Conservation (phyloP, 352 stramenopile genomes). For the Globisporangium cylindrosporum region DNA sequence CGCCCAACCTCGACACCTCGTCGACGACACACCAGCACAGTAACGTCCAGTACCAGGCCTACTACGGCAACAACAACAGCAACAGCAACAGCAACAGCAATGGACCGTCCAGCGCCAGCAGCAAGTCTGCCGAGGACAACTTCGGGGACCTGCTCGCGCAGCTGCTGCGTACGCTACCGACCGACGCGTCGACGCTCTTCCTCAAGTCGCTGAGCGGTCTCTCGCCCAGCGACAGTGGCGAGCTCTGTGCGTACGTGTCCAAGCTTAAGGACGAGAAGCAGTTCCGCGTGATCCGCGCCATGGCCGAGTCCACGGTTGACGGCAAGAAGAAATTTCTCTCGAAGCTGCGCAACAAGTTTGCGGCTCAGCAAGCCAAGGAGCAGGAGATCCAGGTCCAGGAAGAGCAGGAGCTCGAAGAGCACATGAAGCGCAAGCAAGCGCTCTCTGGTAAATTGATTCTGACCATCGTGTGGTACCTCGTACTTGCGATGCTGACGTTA, state of each 20-base stretch:
- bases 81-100: not conserved
- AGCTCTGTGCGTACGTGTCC: slow-evolving; percentile 74
- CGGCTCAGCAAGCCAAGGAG: slow-evolving; percentile 57
- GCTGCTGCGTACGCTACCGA: slow-evolving; percentile 68
- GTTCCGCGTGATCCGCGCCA: slow-evolving; percentile 83
- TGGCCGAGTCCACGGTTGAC: slow-evolving; percentile 73
- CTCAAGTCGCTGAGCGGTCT: slow-evolving; percentile 74
- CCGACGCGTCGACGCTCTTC: slow-evolving; percentile 68
- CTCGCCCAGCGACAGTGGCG: slow-evolving; percentile 64
- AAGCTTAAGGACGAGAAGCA: slow-evolving; percentile 79
- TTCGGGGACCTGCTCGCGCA: slow-evolving; percentile 80
- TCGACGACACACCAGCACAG: not conserved
- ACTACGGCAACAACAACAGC: not conserved
- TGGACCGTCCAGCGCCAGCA: not conserved
- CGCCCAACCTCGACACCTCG: slow-evolving; percentile 3
- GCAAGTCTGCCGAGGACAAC: slow-evolving; percentile 11
- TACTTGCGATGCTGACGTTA: not conserved
- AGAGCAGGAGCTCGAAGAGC: slow-evolving; percentile 59
- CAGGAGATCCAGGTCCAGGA: slow-evolving; percentile 45
- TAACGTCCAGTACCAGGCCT: not conserved
- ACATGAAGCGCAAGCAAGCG: slow-evolving; percentile 71
- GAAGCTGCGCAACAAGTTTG: slow-evolving; percentile 70
- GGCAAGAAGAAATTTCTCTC: slow-evolving; percentile 80
- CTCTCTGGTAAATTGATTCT: slow-evolving; percentile 40
- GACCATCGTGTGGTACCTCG: not conserved